These are phyloP conservation scores for Rhododendron ferrugineum DNA, from an alignment of 148 eudicot species.

Conservation along the genomic window DNA sequence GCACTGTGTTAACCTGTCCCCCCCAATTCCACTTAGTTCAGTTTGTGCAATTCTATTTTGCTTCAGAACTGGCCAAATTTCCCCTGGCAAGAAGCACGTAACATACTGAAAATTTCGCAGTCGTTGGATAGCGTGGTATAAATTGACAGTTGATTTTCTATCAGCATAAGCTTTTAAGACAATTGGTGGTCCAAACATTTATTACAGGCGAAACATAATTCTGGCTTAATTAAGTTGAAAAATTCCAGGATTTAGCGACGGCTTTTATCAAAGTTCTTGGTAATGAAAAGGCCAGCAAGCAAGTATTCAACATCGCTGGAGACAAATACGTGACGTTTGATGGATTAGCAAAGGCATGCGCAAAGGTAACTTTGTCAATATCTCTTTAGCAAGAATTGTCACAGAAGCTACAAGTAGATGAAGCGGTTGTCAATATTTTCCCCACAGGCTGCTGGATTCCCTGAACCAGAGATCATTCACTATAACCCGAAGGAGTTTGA, in stretches of 20 bases:
- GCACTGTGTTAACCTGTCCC: neutral
- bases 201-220: neutral
- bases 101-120: neutral
- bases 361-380: slow-evolving; percentile 51
- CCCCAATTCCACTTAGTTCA: neutral
- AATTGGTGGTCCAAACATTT: neutral
- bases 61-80: neutral
- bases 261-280: slow-evolving; percentile 80
- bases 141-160: neutral
- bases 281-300: slow-evolving; percentile 75
- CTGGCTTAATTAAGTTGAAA: neutral
- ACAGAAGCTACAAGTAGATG: neutral
- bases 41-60: neutral
- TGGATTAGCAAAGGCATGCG: slow-evolving; percentile 96
- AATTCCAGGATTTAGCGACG: slow-evolving; percentile 69
- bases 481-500: slow-evolving; percentile 91
- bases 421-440: neutral
- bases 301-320: slow-evolving; percentile 89
- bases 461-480: slow-evolving; percentile 91
- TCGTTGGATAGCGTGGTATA: neutral
- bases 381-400: neutral
- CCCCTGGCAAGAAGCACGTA: neutral
- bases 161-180: neutral
- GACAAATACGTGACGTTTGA: slow-evolving; percentile 91
- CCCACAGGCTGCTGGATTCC: slow-evolving; percentile 88